Conservation (phyloP, 148 eudicot species). For the Camellia sinensis region DNA sequence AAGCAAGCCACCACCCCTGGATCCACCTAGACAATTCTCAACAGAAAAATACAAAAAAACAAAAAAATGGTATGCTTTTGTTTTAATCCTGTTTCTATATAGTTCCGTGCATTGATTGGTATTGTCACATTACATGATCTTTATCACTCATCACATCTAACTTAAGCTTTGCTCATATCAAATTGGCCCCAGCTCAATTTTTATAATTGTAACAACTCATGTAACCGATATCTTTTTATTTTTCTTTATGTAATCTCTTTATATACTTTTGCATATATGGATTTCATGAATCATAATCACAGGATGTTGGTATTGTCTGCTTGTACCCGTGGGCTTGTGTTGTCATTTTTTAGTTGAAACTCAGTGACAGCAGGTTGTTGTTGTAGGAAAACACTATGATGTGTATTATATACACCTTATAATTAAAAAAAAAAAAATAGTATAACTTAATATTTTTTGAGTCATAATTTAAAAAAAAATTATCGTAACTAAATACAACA, state of each 20-base stretch:
- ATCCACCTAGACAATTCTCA: slow-evolving; percentile 25
- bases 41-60: neutral
- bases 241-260: neutral
- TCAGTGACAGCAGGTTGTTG: too few species aligned
- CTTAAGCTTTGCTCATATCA: neutral
- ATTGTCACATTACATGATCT: too few species aligned
- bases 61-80: slow-evolving; percentile 22
- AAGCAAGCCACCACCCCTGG: slow-evolving; percentile 58
- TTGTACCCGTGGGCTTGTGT: neutral
- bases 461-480: too few species aligned
- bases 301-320: slow-evolving; percentile 10
- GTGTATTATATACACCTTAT: too few species aligned
- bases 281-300: slow-evolving; percentile 15
- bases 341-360: too few species aligned
- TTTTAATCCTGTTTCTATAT: neutral
- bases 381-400: neutral
- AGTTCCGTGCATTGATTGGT: too few species aligned
- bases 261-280: neutral
- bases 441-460: too few species aligned
- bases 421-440: too few species aligned
- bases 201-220: too few species aligned
- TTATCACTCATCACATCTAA: too few species aligned
- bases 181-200: neutral
- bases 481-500: neutral
- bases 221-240: neutral